Evolutionary conservation across 805 yeast species (phyloP).

Genomic region (Saccharomyces mikatae): DNA sequence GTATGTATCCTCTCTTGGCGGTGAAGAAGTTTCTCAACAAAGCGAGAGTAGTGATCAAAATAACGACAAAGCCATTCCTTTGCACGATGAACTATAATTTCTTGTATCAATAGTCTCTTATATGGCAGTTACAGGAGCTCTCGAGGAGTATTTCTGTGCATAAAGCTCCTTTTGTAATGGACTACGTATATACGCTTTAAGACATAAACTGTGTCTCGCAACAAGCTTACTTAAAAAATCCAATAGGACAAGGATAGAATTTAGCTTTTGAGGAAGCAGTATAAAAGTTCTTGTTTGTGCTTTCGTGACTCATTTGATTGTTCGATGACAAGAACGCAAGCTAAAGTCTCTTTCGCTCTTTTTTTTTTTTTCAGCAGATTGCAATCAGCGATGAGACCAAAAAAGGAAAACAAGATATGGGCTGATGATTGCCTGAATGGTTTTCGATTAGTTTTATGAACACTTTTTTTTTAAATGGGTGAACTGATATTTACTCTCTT

Average conservation of each 20-base stretch:
- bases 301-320: neutral
- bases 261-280: neutral
- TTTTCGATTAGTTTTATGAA: neutral
- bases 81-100: constrained; percentile 5
- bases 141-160: neutral
- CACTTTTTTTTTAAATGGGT: neutral
- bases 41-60: neutral
- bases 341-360: neutral
- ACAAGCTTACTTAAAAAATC: neutral
- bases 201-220: neutral
- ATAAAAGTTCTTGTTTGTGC: neutral
- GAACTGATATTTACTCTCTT: neutral
- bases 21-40: neutral
- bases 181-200: neutral
- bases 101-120: neutral
- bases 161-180: neutral
- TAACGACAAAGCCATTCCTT: neutral
- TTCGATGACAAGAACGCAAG: neutral
- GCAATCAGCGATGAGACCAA: neutral
- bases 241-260: neutral
- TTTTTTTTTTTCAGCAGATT: neutral
- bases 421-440: neutral
- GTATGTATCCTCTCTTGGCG: neutral
- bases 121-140: neutral
- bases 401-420: neutral